phyloP scores from a whole-genome alignment of 257 asterid species.

The Lycium ferocissimum region DNA sequence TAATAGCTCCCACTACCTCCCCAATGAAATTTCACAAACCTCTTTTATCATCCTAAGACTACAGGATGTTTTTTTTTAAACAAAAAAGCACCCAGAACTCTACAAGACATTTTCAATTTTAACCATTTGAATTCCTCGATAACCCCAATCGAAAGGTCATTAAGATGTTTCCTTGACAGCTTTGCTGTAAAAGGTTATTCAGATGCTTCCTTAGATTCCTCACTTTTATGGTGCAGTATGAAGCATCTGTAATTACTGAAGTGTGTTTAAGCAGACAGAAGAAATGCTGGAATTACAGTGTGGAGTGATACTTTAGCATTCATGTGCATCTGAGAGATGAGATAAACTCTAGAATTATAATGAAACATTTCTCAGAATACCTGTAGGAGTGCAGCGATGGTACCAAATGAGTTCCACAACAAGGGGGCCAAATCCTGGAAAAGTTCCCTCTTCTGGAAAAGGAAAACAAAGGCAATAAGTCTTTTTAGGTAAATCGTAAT shows the following conservation, averaged over 20 bases:
- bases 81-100: background rate
- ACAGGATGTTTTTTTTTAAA: background rate
- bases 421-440: constrained; percentile 41
- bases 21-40: background rate
- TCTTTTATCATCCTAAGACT: background rate
- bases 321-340: background rate
- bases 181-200: constrained; percentile 10
- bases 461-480: background rate
- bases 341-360: background rate
- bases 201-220: background rate
- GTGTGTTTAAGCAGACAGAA: background rate
- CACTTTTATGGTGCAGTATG: background rate
- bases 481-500: background rate
- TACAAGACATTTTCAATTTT: background rate
- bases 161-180: background rate
- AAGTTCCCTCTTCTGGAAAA: constrained; percentile 33
- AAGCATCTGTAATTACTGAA: constrained; percentile 20
- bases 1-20: background rate
- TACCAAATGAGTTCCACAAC: constrained; percentile 54
- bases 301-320: background rate
- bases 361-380: constrained; percentile 32
- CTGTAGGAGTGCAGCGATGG: constrained; percentile 50
- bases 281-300: constrained; percentile 26
- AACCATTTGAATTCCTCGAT: background rate
- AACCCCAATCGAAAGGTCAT: constrained; percentile 11